Base-by-base conservation (phyloP, 225 moss, liverwort and hornwort species). In the Marchantia paleacea region DNA sequence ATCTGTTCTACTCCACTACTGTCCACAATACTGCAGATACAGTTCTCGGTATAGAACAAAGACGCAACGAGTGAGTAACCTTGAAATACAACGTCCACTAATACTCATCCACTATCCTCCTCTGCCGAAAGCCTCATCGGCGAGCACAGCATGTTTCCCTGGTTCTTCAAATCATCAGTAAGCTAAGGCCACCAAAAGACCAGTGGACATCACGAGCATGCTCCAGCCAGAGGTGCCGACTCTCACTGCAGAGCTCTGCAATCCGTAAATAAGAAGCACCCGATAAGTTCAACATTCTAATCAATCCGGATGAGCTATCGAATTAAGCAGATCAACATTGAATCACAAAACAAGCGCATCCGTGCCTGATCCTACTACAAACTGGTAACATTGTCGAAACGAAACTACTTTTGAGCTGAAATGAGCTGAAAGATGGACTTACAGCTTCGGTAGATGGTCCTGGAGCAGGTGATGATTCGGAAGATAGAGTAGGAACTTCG, bases 161-260 rank as follows among this genome's bases (percentile, higher is more conserved):
- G 64, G 24, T 26, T 12, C 24, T 64, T 12, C 14, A 60, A 16
- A 60, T 66, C 26, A 3, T 26, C 66, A 26, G 10, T 69, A 69
- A 69, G 69, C 69, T 47, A 69, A n/a, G 26, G 11, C 39, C 39
- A 69, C 30, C 31, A 69, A n/a, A 16, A 31, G 31, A 69, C 31
- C 30, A 47, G 39, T 30, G 4, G 39, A 30, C 26, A 26, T 3
- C 25, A 26, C 28, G 28, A 67, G 25, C 10, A 26, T 11, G 26
- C 67, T 67, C 67, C 69, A 69, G 31, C 25, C 69, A 69, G 69
- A 9, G 31, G 69, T 26, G 31, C 69, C 16, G 15, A 69, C 69
- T 47, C 0, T 69, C 39, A 47, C 14, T 47, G 31, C 69, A 13
- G 69, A 69, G 69, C 69, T 69, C 69, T 69, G 69, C 39, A 39